Evolutionary conservation across 148 eudicot genomes (phyloP).

Genomic region (Vaccinium darrowii): DNA sequence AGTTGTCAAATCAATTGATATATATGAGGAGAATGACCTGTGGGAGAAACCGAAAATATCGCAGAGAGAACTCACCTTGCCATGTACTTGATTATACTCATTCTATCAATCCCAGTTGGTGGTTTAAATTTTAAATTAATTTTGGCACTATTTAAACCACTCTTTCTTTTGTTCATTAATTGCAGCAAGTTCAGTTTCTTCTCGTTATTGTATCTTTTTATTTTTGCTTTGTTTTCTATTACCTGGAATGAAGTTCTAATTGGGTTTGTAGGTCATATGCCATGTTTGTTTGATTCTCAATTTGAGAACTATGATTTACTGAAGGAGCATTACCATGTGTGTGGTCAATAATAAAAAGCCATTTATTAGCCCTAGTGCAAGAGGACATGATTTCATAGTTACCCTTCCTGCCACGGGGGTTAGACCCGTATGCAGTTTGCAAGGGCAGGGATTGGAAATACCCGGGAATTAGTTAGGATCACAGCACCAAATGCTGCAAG

Average conservation of each 20-base stretch:
- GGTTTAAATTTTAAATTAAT: not conserved
- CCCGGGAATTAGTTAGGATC: not conserved
- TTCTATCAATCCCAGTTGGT: not conserved
- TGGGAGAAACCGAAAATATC: too few relatives aligned
- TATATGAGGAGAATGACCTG: too few relatives aligned
- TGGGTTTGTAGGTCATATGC: not conserved
- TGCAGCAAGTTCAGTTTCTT: not conserved
- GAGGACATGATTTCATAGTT: not conserved
- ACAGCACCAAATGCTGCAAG: not conserved
- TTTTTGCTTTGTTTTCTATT: not conserved
- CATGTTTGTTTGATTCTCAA: conserved; percentile 10
- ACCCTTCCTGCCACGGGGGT: too few relatives aligned
- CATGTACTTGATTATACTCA: not conserved
- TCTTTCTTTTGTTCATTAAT: not conserved
- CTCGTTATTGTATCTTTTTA: not conserved
- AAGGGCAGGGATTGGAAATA: not conserved
- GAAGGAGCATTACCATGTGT: not conserved
- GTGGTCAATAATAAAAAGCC: not conserved
- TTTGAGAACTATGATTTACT: not conserved
- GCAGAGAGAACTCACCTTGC: too few relatives aligned
- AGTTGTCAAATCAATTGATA: too few relatives aligned
- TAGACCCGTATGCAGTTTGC: not conserved
- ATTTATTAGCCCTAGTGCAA: not conserved
- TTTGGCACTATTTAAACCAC: not conserved
- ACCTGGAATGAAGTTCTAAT: not conserved